These are phyloP conservation scores for Russula sp. DNA, from an alignment of 768 basidiomycete genomes.

Conservation along the genomic window DNA sequence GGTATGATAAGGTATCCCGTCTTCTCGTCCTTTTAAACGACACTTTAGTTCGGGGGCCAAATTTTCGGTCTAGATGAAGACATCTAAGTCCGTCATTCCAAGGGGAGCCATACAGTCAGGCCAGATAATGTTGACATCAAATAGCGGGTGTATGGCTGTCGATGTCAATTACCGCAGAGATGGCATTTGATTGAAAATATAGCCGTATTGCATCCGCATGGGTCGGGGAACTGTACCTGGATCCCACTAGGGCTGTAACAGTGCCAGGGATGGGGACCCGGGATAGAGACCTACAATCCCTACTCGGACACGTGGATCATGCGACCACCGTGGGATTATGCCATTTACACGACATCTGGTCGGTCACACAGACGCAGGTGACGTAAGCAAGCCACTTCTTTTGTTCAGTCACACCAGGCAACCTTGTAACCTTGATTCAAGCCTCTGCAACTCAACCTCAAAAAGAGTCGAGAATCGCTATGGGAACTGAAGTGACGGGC, in stretches of 20 bases:
- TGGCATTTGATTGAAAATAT: slow-evolving; percentile 1
- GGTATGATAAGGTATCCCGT: background rate
- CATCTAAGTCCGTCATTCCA: no score
- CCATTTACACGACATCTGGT: no score
- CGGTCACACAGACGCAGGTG: no score
- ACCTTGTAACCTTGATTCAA: no score
- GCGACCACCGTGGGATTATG: no score
- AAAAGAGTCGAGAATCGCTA: no score
- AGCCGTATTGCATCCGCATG: background rate
- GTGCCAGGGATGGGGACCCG: no score
- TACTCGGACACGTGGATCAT: no score
- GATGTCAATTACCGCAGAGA: background rate
- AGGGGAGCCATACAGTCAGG: background rate
- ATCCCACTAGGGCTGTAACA: background rate
- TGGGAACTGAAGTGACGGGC: no score
- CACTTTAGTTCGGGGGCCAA: background rate
- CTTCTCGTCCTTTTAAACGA: slow-evolving; percentile 5
- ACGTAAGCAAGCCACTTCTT: no score
- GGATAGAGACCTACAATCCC: background rate
- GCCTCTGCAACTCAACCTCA: no score
- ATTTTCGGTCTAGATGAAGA: background rate
- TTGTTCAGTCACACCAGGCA: no score
- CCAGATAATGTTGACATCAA: background rate
- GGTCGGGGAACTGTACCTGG: background rate
- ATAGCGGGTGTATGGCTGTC: background rate